Percentiles rank a stretch among this genome's conserved stretches.
phyloP scores from a whole-genome alignment of 1,139 yeast genomes.

The Geotrichum citri-aurantii region DNA sequence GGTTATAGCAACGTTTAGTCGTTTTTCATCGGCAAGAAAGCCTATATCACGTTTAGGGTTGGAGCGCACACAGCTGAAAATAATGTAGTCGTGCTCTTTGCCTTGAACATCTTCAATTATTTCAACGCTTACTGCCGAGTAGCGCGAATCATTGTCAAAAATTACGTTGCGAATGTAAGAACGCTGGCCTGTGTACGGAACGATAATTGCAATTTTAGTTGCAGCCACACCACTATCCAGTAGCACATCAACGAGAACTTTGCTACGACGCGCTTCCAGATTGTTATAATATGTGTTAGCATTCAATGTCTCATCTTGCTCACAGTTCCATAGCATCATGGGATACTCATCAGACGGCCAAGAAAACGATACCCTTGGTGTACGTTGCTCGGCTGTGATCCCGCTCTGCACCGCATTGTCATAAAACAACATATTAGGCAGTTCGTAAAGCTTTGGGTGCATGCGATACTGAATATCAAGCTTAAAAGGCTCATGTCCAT shows the following conservation, averaged over 20 bases:
- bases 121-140: slow-evolving; percentile 54
- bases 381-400: slow-evolving; percentile 68
- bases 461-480: slow-evolving; percentile 92
- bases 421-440: slow-evolving; percentile 83
- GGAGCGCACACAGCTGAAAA: slow-evolving; percentile 93
- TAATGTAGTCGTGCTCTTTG: slow-evolving; percentile 89
- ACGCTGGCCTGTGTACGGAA: slow-evolving; percentile 91
- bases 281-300: slow-evolving; percentile 30
- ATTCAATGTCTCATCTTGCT: slow-evolving; percentile 42
- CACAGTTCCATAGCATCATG: slow-evolving; percentile 67
- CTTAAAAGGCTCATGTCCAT: slow-evolving; percentile 80
- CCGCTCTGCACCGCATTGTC: slow-evolving; percentile 64
- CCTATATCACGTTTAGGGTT: slow-evolving; percentile 58
- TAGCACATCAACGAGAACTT: neutral
- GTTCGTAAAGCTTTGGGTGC: slow-evolving; percentile 85
- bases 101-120: slow-evolving; percentile 98
- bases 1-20: slow-evolving; percentile 93
- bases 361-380: slow-evolving; percentile 51
- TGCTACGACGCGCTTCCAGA: slow-evolving; percentile 35
- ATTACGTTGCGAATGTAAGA: neutral
- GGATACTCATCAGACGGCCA: slow-evolving; percentile 64
- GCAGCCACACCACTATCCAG: slow-evolving; percentile 50
- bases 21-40: slow-evolving; percentile 77
- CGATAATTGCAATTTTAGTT: slow-evolving; percentile 73
- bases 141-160: neutral